These are phyloP conservation scores for Diaporthe velutina DNA, from an alignment of 2,329 filamentous ascomycete species.

Conservation along the genomic window DNA sequence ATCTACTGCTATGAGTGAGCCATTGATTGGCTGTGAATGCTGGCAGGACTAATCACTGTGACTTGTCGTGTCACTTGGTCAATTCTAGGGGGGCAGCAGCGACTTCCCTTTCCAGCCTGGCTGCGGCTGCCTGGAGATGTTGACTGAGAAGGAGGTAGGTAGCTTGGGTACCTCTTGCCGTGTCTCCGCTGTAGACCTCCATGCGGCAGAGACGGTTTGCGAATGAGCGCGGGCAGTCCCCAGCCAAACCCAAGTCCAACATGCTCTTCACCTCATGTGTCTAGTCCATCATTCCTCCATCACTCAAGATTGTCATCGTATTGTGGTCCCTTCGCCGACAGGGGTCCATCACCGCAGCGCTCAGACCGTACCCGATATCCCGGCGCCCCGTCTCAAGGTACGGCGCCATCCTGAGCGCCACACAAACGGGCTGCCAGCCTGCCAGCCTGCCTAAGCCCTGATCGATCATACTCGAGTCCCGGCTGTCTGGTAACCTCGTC, in stretches of 20 bases:
- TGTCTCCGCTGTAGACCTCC: neutral
- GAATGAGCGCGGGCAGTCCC: neutral
- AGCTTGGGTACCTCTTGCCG: neutral
- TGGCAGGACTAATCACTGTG: neutral
- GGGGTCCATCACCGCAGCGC: neutral
- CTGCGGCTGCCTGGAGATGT: neutral
- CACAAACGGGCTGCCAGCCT: neutral
- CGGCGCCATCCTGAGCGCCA: neutral
- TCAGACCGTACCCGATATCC: constrained; percentile 32
- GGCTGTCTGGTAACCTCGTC: constrained; percentile 23
- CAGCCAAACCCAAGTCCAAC: neutral
- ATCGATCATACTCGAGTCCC: constrained; percentile 19
- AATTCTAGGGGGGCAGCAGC: neutral
- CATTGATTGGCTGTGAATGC: neutral
- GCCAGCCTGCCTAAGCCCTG: neutral
- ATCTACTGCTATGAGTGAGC: neutral
- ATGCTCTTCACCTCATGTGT: neutral
- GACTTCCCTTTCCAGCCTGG: neutral
- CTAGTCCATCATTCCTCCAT: neutral
- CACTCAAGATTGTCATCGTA: neutral
- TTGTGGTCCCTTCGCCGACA: neutral
- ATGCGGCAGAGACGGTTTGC: neutral
- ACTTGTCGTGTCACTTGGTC: neutral
- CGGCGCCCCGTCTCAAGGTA: constrained; percentile 15
- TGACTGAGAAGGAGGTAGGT: neutral